phyloP scores from a whole-genome alignment of 2,329 filamentous ascomycete species.

The Tolypocladium paradoxum region DNA sequence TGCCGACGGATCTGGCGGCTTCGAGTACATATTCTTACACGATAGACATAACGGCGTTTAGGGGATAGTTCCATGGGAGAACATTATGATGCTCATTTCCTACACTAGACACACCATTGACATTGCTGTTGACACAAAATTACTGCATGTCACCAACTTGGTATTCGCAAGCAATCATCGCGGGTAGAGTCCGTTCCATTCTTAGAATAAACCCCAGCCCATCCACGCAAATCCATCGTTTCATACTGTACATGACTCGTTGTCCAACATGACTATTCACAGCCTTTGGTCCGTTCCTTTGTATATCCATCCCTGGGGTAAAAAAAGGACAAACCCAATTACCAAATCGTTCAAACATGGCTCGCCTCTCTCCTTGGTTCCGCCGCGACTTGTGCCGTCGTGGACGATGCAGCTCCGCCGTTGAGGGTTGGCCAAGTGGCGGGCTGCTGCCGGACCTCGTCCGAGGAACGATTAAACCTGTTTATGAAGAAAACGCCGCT shows the following conservation, averaged over 20 bases:
- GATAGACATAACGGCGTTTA: neutral
- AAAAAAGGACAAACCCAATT: no score
- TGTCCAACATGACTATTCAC: conserved; percentile 1
- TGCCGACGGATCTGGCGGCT: neutral
- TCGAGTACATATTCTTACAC: neutral
- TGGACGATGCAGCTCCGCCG: neutral
- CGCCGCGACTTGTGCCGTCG: neutral
- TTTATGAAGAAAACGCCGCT: conserved; percentile 8
- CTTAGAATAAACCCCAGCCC: neutral
- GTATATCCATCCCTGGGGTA: conserved; percentile 1
- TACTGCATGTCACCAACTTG: neutral
- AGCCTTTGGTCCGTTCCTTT: neutral
- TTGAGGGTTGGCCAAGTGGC: no score
- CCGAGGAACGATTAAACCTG: neutral
- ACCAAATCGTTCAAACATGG: neutral
- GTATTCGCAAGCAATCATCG: neutral
- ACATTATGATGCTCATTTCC: neutral
- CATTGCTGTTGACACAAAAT: neutral
- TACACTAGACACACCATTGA: neutral
- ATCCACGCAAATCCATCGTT: neutral
- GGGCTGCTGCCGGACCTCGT: neutral
- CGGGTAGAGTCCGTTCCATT: neutral
- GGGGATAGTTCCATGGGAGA: neutral
- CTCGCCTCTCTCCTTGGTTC: neutral
- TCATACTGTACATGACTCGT: conserved; percentile 3